Percentiles rank a stretch among this genome's conserved stretches.
Evolutionary conservation across 179 eudicot genomes (phyloP).

Genomic region (Dionaea muscipula): DNA sequence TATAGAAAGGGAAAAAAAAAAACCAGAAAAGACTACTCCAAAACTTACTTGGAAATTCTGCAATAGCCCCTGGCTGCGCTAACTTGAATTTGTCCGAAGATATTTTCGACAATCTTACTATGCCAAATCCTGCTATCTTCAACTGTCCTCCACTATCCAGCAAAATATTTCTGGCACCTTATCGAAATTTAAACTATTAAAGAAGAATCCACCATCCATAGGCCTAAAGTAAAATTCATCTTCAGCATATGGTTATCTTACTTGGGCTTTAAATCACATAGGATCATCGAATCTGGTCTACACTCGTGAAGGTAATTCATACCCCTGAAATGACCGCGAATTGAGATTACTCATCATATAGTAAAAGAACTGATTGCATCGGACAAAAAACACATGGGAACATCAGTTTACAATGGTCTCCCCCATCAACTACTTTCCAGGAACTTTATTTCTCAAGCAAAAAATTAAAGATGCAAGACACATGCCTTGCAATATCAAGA

Average conservation of each 20-base stretch:
- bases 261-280: slow-evolving; percentile 89
- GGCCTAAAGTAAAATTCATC: slow-evolving; percentile 9
- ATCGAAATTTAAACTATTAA: slow-evolving; percentile 65
- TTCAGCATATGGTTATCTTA: slow-evolving; percentile 61
- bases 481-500: slow-evolving; percentile 91
- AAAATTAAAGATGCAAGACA: neutral
- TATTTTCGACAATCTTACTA: slow-evolving; percentile 52
- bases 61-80: slow-evolving; percentile 31
- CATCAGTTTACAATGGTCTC: neutral
- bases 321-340: slow-evolving; percentile 45
- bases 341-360: slow-evolving; percentile 1
- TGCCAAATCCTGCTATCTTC: slow-evolving; percentile 88
- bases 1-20: neutral
- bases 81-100: slow-evolving; percentile 64
- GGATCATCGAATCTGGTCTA: slow-evolving; percentile 84
- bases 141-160: slow-evolving; percentile 85
- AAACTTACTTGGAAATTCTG: slow-evolving; percentile 56
- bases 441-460: neutral
- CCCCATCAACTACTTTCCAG: neutral
- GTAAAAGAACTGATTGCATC: no score
- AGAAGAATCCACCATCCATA: slow-evolving; percentile 17
- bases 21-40: neutral
- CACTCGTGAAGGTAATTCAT: slow-evolving; percentile 92
- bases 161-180: slow-evolving; percentile 99
- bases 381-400: neutral